Evolutionary conservation across 2,329 filamentous ascomycete genomes (phyloP).

Genomic region (Botryosphaeria agaves): DNA sequence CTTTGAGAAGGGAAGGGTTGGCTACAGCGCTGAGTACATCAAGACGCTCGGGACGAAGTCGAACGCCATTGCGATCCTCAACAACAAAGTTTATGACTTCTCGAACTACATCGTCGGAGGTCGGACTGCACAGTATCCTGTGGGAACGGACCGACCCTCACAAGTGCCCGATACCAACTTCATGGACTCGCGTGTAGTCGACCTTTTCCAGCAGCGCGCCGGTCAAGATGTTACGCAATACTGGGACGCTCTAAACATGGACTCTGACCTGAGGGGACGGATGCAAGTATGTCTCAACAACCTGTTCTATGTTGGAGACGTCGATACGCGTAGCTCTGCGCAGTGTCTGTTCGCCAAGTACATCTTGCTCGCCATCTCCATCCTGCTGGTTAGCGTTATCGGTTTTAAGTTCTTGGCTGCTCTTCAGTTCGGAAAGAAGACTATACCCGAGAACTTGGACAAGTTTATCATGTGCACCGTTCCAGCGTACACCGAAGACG

Average conservation of each 20-base stretch:
- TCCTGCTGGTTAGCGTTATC: constrained; percentile 65
- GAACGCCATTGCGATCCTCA: constrained; percentile 59
- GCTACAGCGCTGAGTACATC: constrained; percentile 66
- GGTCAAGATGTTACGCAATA: constrained; percentile 70
- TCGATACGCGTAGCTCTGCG: constrained; percentile 78
- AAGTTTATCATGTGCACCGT: constrained; percentile 98
- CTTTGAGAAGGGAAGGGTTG: constrained; percentile 76
- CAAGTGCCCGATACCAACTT: constrained; percentile 47
- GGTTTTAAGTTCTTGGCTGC: constrained; percentile 95
- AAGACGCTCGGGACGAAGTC: constrained; percentile 48
- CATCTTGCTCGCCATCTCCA: constrained; percentile 59
- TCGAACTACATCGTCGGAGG: constrained; percentile 69
- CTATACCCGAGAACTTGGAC: constrained; percentile 84
- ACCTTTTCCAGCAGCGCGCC: constrained; percentile 58
- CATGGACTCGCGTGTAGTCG: constrained; percentile 58
- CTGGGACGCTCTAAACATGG: constrained; percentile 55
- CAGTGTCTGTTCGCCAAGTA: constrained; percentile 81
- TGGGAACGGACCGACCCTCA: constrained; percentile 32
- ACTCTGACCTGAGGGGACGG: constrained; percentile 35
- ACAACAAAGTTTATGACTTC: constrained; percentile 72
- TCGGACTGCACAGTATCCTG: constrained; percentile 40
- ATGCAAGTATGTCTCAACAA: constrained; percentile 84
- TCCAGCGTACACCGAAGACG: constrained; percentile 94
- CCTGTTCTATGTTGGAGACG: constrained; percentile 80
- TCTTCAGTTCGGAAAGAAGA: constrained; percentile 83